These are phyloP conservation scores for Ampelomyces quisqualis DNA, from an alignment of 2,329 filamentous ascomycete species.

Conservation along the genomic window DNA sequence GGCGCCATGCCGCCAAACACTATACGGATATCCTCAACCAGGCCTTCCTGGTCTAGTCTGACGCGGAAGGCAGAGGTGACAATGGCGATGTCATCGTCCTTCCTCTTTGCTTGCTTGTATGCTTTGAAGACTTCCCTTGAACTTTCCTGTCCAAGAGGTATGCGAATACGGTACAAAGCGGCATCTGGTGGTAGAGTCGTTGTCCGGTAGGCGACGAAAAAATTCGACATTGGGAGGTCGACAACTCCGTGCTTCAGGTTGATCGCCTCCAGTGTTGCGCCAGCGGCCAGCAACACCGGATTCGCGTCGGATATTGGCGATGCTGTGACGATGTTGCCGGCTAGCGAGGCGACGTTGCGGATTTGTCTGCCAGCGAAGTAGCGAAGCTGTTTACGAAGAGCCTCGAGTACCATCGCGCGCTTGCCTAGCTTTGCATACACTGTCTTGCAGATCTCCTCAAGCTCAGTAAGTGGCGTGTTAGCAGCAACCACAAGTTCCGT, in stretches of 20 bases:
- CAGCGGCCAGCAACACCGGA: conserved; percentile 82
- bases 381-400: conserved; percentile 88
- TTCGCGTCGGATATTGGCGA: conserved; percentile 96
- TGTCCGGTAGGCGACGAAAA: conserved; percentile 85
- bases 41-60: conserved; percentile 64
- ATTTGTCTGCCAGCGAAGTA: conserved; percentile 96
- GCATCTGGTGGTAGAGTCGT: conserved; percentile 79
- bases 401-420: conserved; percentile 45
- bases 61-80: conserved; percentile 84
- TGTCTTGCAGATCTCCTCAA: conserved; percentile 78
- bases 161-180: conserved; percentile 76
- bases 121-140: conserved; percentile 79
- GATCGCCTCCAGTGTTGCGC: conserved; percentile 75
- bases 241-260: conserved; percentile 64
- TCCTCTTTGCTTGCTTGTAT: conserved; percentile 94
- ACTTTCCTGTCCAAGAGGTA: conserved; percentile 66
- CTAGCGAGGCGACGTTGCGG: conserved; percentile 89
- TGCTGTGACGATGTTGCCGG: conserved; percentile 88
- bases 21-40: conserved; percentile 71
- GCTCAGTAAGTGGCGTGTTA: conserved; percentile 85
- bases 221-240: conserved; percentile 69
- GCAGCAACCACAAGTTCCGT: conserved; percentile 73
- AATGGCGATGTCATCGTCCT: conserved; percentile 97
- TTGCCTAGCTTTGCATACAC: conserved; percentile 57
- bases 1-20: conserved; percentile 95